Base-by-base conservation (phyloP, 192 early-diverging fungal genomes). In the Umbelopsis ramanniana region DNA sequence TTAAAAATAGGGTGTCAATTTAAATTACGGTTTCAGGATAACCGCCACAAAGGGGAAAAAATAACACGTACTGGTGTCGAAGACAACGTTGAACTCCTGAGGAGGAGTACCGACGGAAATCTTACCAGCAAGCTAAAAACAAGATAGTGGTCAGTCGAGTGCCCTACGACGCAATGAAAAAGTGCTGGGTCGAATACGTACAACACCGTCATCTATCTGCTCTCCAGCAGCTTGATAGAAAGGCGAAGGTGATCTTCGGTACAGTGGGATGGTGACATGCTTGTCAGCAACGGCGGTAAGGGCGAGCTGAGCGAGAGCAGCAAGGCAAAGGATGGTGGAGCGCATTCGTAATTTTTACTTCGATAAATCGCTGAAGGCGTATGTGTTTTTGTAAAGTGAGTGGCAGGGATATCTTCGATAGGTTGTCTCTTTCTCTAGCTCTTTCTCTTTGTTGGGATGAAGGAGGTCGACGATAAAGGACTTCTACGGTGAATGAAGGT, bases 21-120 rank as follows among this genome's bases (percentile, higher is more conserved):
- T 14, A 63, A 11, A 19, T 14, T 35, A 19, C 6, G 37, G 15
- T 63, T 3, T 10, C 7, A 26, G 11, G 40, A 4, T 4, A 11
- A 43, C 6, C 8, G 40, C 40, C 40, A 43, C 40, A 43, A 50
- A 50, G 11, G 17, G 48, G 17, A 55, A 43, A 33, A 3, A 60
- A 23, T 15, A 26, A 6, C 22, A 50, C 8, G 46, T 70, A 46
- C 96, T 93, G 8, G 97, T 98, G 79, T 98, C 97, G 69, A 95
- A 95, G 53, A 95, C 91, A 37, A 96, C 92, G 55, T 88, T 91
- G 86, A 98, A 97, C 15, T 84, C 90, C 81, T 98, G 96, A 21
- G 92, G 86, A 50, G 97, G 97, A 29, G 91, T 95, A 17, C 93
- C 96, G 52, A 96, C 67, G 29, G 82, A 80, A 75, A 97, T 89